A percentile compares a stretch with the other conserved stretches of the same genome.
phyloP scores from a whole-genome alignment of 2,329 filamentous ascomycete genomes.

The Xylariaceae sp. region DNA sequence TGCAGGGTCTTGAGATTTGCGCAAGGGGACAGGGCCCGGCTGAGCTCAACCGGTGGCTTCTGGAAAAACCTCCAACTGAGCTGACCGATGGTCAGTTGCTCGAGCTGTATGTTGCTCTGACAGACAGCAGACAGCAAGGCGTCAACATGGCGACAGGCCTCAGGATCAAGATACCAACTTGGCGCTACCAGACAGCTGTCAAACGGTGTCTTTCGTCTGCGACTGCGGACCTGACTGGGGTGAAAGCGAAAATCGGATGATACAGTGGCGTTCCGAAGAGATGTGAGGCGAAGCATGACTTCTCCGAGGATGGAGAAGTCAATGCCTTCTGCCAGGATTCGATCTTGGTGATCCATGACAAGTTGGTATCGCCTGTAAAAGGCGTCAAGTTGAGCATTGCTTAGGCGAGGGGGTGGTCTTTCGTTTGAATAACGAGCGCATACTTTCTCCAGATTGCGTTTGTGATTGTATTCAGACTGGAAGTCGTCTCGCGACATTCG shows the following conservation, averaged over 20 bases:
- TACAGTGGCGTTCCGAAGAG: slow-evolving; percentile 17
- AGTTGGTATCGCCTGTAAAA: slow-evolving; percentile 17
- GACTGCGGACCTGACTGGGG: slow-evolving; percentile 1
- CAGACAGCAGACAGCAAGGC: slow-evolving; percentile 19
- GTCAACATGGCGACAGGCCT: slow-evolving; percentile 18
- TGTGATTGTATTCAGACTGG: slow-evolving; percentile 6
- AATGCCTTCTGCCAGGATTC: slow-evolving; percentile 6
- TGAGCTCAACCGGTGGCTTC: slow-evolving; percentile 9
- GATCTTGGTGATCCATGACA: slow-evolving; percentile 12
- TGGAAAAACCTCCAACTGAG: slow-evolving; percentile 24
- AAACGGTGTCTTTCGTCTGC: slow-evolving; percentile 9
- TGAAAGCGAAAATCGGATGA: slow-evolving; percentile 11
- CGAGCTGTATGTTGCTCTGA: slow-evolving; percentile 10
- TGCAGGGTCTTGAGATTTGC: slow-evolving; percentile 18
- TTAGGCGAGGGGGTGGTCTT: not conserved
- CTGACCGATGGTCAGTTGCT: slow-evolving; percentile 14
- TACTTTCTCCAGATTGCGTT: slow-evolving; percentile 7
- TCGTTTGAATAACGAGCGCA: not conserved
- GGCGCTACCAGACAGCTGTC: slow-evolving; percentile 3
- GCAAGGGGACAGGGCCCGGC: slow-evolving; percentile 15
- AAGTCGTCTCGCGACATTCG: slow-evolving; percentile 14
- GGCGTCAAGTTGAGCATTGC: slow-evolving; percentile 5
- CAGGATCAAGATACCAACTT: slow-evolving; percentile 7
- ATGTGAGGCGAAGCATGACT: slow-evolving; percentile 19
- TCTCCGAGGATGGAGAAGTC: slow-evolving; percentile 16